phyloP scores from a whole-genome alignment of 139 green algal genomes.

The Closterium sp. region DNA sequence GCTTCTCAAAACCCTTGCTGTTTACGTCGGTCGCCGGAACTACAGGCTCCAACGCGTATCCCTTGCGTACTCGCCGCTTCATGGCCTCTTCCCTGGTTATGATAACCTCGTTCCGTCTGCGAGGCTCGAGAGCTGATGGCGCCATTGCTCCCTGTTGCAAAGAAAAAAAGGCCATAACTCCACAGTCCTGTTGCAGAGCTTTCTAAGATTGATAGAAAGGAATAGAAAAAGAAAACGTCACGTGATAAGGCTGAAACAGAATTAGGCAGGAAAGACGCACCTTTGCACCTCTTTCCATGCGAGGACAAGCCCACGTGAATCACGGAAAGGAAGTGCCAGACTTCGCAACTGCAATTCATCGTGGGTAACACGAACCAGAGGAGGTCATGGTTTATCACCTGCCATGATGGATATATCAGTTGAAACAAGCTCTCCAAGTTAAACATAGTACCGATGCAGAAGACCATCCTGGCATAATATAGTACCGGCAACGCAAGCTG shows the following conservation, averaged over 20 bases:
- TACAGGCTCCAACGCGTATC: conserved; percentile 19
- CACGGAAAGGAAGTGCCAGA: neutral
- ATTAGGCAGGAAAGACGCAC: neutral
- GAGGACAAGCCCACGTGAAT: neutral
- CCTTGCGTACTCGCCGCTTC: conserved; percentile 20
- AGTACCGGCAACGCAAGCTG: neutral
- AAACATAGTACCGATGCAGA: neutral
- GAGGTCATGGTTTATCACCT: neutral
- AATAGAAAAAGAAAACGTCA: too few species aligned
- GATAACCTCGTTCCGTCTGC: conserved; percentile 27
- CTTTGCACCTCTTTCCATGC: neutral
- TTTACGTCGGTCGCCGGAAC: neutral
- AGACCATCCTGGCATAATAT: neutral
- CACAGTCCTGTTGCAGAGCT: too few species aligned
- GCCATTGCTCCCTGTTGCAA: conserved; percentile 6
- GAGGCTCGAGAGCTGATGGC: conserved; percentile 13
- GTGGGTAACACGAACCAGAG: neutral
- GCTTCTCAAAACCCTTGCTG: neutral
- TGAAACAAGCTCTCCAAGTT: neutral
- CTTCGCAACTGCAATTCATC: neutral
- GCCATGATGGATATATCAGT: neutral
- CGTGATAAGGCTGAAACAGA: too few species aligned
- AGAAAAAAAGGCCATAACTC: neutral
- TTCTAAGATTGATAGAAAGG: too few species aligned
- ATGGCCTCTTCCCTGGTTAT: conserved; percentile 25